A percentile compares a stretch with the other conserved stretches of the same genome.
These are phyloP conservation scores for Calocera cornea DNA, from an alignment of 768 basidiomycete species.

Conservation along the genomic window DNA sequence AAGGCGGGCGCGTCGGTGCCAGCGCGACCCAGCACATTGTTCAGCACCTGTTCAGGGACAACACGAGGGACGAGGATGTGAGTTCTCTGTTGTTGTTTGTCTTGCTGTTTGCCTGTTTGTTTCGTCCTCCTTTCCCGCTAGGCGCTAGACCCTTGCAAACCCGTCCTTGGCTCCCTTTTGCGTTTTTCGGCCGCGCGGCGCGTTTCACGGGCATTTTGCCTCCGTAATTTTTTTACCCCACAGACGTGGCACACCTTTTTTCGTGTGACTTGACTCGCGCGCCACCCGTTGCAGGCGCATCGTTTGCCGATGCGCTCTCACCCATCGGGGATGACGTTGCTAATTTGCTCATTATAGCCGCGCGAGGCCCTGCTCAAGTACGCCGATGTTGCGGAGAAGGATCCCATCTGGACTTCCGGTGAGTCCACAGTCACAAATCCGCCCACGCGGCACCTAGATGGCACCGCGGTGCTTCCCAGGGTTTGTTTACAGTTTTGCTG, in stretches of 20 bases:
- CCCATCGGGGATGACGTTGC: neutral
- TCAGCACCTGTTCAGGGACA: constrained; percentile 84
- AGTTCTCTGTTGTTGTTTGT: constrained; percentile 38
- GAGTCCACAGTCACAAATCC: constrained; percentile 28
- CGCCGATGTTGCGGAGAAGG: constrained; percentile 57
- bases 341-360: constrained; percentile 42
- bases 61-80: constrained; percentile 86
- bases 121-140: neutral
- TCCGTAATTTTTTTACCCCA: neutral
- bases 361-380: constrained; percentile 94
- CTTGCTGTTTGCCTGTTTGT: too few species aligned
- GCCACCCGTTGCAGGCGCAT: too few species aligned
- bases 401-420: constrained; percentile 81
- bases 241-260: neutral
- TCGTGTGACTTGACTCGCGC: constrained; percentile 6
- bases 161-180: too few species aligned
- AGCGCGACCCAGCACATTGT: constrained; percentile 96
- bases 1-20: constrained; percentile 87
- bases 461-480: neutral
- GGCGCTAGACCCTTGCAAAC: neutral
- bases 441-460: constrained; percentile 23
- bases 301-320: too few species aligned
- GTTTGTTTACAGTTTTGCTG: neutral
- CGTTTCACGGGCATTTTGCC: too few species aligned
- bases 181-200: neutral